Evolutionary conservation across 2,329 filamentous ascomycete species (phyloP).

Genomic region (Lasiodiplodia sp.): DNA sequence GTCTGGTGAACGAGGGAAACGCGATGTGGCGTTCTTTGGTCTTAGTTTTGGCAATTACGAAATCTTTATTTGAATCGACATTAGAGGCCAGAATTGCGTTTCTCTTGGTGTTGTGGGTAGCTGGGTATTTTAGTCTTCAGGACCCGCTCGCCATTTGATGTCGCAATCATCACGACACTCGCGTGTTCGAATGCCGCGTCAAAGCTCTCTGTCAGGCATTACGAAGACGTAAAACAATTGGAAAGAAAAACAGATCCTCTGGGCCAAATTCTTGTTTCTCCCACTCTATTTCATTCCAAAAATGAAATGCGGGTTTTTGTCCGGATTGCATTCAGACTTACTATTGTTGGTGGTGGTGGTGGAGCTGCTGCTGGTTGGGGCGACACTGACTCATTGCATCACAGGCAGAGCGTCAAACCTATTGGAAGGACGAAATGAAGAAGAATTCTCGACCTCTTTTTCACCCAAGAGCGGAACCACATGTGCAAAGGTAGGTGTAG

Average conservation of each 20-base stretch:
- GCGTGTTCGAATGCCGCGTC: constrained; percentile 2
- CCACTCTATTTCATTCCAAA: too few relatives aligned
- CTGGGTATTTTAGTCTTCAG: neutral
- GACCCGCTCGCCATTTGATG: constrained; percentile 3
- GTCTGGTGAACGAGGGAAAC: neutral
- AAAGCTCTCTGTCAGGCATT: neutral
- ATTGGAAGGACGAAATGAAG: too few relatives aligned
- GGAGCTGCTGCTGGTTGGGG: too few relatives aligned
- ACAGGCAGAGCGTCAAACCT: too few relatives aligned
- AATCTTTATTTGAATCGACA: constrained; percentile 16
- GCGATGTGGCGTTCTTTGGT: neutral
- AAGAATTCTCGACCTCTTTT: too few relatives aligned
- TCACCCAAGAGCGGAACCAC: too few relatives aligned
- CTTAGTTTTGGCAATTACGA: neutral
- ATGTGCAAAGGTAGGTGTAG: too few relatives aligned
- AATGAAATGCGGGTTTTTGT: too few relatives aligned
- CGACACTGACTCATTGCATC: too few relatives aligned
- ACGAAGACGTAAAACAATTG: neutral
- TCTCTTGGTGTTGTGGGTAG: neutral
- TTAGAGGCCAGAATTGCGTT: constrained; percentile 16
- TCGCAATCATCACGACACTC: constrained; percentile 7
- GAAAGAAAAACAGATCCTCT: neutral
- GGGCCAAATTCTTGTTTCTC: too few relatives aligned
- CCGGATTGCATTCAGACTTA: too few relatives aligned
- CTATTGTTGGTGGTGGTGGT: too few relatives aligned